These are phyloP conservation scores for Hirsutella minnesotensis DNA, from an alignment of 2,329 filamentous ascomycete genomes.

Conservation along the genomic window DNA sequence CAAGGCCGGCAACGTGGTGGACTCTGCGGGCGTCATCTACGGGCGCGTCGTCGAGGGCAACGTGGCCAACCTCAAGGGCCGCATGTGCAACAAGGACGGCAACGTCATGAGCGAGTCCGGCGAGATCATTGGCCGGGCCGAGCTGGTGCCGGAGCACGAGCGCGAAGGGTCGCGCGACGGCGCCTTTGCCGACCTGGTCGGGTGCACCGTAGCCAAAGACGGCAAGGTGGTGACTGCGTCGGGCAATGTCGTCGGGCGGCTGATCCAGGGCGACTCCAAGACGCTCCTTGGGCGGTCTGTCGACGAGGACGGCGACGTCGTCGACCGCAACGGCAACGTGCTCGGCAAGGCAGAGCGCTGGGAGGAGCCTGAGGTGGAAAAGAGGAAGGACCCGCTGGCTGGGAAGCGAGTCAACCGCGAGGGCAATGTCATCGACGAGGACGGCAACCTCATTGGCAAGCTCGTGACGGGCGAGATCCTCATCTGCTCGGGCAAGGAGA, in stretches of 20 bases:
- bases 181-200: constrained; percentile 54
- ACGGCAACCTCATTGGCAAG: constrained; percentile 52
- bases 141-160: constrained; percentile 57
- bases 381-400: constrained; percentile 37
- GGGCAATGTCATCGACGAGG: constrained; percentile 45
- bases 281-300: constrained; percentile 60
- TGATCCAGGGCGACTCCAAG: constrained; percentile 61
- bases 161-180: constrained; percentile 51
- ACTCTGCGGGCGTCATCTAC: constrained; percentile 41
- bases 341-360: constrained; percentile 48
- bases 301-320: constrained; percentile 72
- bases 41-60: constrained; percentile 59
- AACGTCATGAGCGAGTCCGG: constrained; percentile 64
- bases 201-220: constrained; percentile 55
- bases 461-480: constrained; percentile 55
- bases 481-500: constrained; percentile 54
- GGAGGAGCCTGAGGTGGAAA: constrained; percentile 42
- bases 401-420: constrained; percentile 46
- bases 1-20: constrained; percentile 54
- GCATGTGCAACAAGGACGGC: constrained; percentile 60
- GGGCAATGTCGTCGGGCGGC: constrained; percentile 61
- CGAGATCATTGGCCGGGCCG: constrained; percentile 54
- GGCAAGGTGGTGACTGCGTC: constrained; percentile 54
- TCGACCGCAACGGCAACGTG: constrained; percentile 59
- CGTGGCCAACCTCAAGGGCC: constrained; percentile 49